Evolutionary conservation across 768 basidiomycete species (phyloP).

Genomic region (Hypholoma sublateritium): DNA sequence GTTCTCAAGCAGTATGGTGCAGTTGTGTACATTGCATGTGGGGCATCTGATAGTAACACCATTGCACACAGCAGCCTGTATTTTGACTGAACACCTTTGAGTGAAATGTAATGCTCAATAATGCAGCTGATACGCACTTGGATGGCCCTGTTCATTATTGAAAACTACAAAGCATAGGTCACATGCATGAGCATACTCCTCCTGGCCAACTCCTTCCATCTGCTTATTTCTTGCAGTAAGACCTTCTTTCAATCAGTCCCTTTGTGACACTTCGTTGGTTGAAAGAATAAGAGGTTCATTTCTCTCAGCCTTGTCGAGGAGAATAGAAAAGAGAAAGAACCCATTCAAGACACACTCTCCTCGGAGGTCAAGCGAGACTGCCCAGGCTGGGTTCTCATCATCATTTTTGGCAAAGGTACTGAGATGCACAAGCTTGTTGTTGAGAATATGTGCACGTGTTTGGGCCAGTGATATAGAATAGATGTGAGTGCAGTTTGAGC

Average conservation of each 20-base stretch:
- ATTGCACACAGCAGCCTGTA: conserved; percentile 15
- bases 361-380: not conserved
- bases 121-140: not conserved
- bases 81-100: conserved; percentile 2
- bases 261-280: not conserved
- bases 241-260: not conserved
- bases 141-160: conserved; percentile 5
- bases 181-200: conserved; percentile 26
- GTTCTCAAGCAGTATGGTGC: conserved; percentile 7
- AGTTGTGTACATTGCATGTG: conserved; percentile 12
- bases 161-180: conserved; percentile 17
- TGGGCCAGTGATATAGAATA: not conserved
- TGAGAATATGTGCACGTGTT: not conserved
- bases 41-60: conserved; percentile 14
- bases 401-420: not conserved
- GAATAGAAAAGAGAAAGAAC: not conserved
- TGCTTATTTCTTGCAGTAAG: conserved; percentile 17
- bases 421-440: not conserved
- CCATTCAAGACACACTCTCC: not conserved
- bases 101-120: not conserved
- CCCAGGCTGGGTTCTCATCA: not conserved
- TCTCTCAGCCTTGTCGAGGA: not conserved
- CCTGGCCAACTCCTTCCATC: conserved; percentile 23
- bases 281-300: not conserved
- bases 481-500: not conserved